phyloP scores from a whole-genome alignment of 345 rosid species.

The Boechera divaricarpa region DNA sequence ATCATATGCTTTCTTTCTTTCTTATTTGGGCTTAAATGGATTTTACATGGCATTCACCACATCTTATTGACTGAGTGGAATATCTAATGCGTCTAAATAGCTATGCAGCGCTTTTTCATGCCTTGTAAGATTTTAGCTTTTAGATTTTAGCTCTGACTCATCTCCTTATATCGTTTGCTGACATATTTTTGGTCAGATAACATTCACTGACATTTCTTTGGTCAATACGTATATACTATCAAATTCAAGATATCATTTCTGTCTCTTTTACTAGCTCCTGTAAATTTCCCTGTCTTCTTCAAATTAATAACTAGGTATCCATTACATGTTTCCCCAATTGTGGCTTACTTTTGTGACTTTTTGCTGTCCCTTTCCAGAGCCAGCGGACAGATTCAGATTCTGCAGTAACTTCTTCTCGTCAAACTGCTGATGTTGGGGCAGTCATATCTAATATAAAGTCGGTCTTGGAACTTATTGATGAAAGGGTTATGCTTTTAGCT shows the following conservation, averaged over 20 bases:
- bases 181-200: too few relatives aligned
- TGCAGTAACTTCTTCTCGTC: slow-evolving; percentile 86
- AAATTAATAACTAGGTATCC: slow-evolving; percentile 19
- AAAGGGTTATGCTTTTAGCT: slow-evolving; percentile 78
- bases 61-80: slow-evolving; percentile 1
- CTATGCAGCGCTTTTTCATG: slow-evolving; percentile 22
- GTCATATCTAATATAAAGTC: slow-evolving; percentile 79
- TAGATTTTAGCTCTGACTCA: slow-evolving; percentile 10
- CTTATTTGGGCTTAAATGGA: slow-evolving; percentile 20
- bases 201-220: slow-evolving; percentile 27
- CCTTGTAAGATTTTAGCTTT: slow-evolving; percentile 22
- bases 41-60: slow-evolving; percentile 27
- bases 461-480: slow-evolving; percentile 79
- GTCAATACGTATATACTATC: slow-evolving; percentile 19
- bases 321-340: slow-evolving; percentile 5
- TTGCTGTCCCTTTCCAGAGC: slow-evolving; percentile 52
- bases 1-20: slow-evolving; percentile 20
- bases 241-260: slow-evolving; percentile 25
- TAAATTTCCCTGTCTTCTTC: slow-evolving; percentile 1
- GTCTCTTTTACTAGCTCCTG: slow-evolving; percentile 28
- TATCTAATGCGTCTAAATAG: slow-evolving; percentile 22
- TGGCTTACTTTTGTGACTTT: slow-evolving; percentile 33
- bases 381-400: slow-evolving; percentile 89
- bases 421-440: slow-evolving; percentile 80
- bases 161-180: slow-evolving; percentile 31